Evolutionary conservation across 495 filamentous ascomycete species (phyloP), one percentile per base, ranked within the genome.

Genomic region (Monascus purpureus): DNA sequence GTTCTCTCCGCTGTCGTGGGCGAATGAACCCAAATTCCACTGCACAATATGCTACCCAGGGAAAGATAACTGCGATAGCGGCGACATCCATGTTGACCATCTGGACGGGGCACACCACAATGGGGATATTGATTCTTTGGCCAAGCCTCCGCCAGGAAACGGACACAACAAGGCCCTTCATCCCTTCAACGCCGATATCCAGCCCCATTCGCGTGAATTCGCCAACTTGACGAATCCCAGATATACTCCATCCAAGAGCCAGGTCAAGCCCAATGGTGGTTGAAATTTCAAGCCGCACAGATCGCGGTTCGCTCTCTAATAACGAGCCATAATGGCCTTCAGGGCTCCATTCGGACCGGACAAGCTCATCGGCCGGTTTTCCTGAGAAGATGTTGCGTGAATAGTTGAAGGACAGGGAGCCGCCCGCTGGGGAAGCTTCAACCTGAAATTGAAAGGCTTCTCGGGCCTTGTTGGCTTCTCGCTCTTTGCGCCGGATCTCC

Each of bases 11-110:
- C 23, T 65, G 49, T 5, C 55, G 45, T 0, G 58, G 57, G 7
- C 65, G 55, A 27, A 61, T 48, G 27, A 61, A 61, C 3, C 61
- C 50, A 34, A 65, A 59, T 36, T 75, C 68, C 23, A 64, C 33
- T 0, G 62, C 64, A 9, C 66, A 60, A 31, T 73, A 65, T 12
- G 57, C 45, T 8, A 59, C 37, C 47, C 68, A 70, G 0, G 70
- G 68, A 6, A 65, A 39, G 18, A 70, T 37, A 5, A 59, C 45
- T 3, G 52, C 61, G 31, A 66, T 26, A 1, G 46, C 45, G 6
- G 63, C 59, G 12, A 59, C 41, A 18, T 54, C 52, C 9, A 43
- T 40, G 13, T 54, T 61, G 18, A 50, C 42, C 13, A 54, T 43
- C 2, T 57, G 53, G 2, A 56, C 32, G 6, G 65, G 39, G 17